These are phyloP conservation scores for Fusarium sp. DNA, from an alignment of 2,329 filamentous ascomycete genomes.

Conservation along the genomic window DNA sequence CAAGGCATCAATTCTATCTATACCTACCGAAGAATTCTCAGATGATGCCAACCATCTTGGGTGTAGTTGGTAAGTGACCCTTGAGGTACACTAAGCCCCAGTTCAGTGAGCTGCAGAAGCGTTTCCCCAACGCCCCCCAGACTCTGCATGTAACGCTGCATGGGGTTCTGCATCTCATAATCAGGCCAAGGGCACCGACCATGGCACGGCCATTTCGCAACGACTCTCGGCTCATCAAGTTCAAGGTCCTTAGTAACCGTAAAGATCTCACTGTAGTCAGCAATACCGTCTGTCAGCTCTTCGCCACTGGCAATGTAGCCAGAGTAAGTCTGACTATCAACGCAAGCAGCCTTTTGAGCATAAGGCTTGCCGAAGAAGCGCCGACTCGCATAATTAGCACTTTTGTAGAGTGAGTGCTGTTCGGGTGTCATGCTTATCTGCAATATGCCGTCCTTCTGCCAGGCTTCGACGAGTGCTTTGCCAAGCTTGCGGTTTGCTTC, in stretches of 20 bases:
- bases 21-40: conserved; percentile 55
- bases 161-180: conserved; percentile 49
- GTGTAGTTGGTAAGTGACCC: conserved; percentile 54
- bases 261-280: conserved; percentile 63
- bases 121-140: conserved; percentile 54
- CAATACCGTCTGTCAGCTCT: conserved; percentile 58
- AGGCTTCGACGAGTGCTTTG: conserved; percentile 52
- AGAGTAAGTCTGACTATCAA: conserved; percentile 56
- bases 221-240: conserved; percentile 50
- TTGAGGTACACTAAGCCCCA: conserved; percentile 53
- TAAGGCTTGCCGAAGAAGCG: conserved; percentile 51
- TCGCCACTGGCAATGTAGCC: conserved; percentile 61
- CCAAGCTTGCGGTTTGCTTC: conserved; percentile 49
- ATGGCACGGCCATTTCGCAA: conserved; percentile 57
- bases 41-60: conserved; percentile 61
- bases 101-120: conserved; percentile 56
- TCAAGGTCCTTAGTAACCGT: conserved; percentile 60
- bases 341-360: conserved; percentile 52
- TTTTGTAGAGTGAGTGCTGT: conserved; percentile 49
- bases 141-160: conserved; percentile 53
- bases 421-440: conserved; percentile 52
- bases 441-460: conserved; percentile 57
- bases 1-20: neutral
- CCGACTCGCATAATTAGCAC: conserved; percentile 50
- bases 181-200: conserved; percentile 60